Base-by-base conservation (phyloP, 768 basidiomycete genomes). In the Lentinula detonsa region DNA sequence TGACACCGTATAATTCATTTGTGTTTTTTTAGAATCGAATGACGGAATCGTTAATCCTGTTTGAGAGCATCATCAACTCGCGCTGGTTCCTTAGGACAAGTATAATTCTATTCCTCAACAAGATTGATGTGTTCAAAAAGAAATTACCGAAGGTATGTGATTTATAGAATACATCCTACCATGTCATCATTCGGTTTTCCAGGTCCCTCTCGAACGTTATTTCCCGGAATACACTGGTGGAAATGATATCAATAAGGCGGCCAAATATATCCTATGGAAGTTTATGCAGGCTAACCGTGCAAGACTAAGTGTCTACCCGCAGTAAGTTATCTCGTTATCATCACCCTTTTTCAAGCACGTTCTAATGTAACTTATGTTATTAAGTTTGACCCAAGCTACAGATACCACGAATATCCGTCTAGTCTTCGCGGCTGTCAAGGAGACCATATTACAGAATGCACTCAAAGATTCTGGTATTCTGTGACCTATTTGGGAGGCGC, bases 221-320 rank as follows among this genome's bases (percentile, higher is more conserved):
- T 95, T 94, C 72, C 85, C 91, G 4, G 93, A 95, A 68, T 95
- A 95, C 71, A 90, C 90, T 0, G 92, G 92, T 35, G 93, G 93
- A 4, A 73, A 86, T 3, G 91, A 95, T 67, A 91, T 95, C 72
- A 95, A 93, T 76, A 95, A 95, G 72, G 93, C 93, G 1, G 93
- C 94, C 0, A 94, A 95, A 66, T 96, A 93, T 65, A 94, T 98
- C 57, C 76, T 98, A 40, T 97, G 93, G 95, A 78, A 90, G 67
- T 98, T 96, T 67, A 95, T 94, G 81, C 92, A 96, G 72, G 88
- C 90, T 59, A 96, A 95, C 66, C 76, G 90, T 21, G 91, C 91
- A 58, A 73, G 87, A 56, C 73, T 95, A 65, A 93, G 88, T 61
- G 90, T 97, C 18, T 97, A 95, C 72, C 94, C 94, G 2, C 94